These are phyloP conservation scores for Neofusicoccum ribis DNA, from an alignment of 2,329 filamentous ascomycete genomes.

Conservation along the genomic window DNA sequence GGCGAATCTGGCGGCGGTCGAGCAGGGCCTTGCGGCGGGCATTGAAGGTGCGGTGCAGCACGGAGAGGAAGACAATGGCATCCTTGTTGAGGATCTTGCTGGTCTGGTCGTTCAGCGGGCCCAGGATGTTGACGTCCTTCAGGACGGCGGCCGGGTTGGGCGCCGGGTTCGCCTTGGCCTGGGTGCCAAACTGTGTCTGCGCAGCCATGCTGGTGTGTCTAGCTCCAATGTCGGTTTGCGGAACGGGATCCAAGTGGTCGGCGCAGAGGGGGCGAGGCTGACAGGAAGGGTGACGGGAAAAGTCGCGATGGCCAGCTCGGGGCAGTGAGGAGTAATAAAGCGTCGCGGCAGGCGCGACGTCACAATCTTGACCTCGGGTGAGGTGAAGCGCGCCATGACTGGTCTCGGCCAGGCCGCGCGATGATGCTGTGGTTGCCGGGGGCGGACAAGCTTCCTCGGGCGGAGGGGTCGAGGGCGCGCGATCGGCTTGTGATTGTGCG, in stretches of 20 bases:
- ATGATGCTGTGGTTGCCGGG: conserved; percentile 11
- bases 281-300: neutral
- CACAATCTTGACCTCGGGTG: conserved; percentile 19
- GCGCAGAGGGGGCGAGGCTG: neutral
- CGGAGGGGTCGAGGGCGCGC: conserved; percentile 14
- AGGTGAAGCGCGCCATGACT: conserved; percentile 3
- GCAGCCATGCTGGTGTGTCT: conserved; percentile 15
- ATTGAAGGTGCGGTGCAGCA: conserved; percentile 95
- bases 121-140: conserved; percentile 84
- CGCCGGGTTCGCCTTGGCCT: conserved; percentile 54
- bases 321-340: conserved; percentile 14
- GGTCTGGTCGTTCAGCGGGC: conserved; percentile 72
- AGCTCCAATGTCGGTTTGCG: neutral
- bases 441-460: conserved; percentile 18
- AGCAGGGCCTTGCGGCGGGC: conserved; percentile 82
- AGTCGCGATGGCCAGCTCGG: conserved; percentile 2
- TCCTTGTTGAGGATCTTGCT: conserved; percentile 90
- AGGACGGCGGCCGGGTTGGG: conserved; percentile 71
- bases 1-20: conserved; percentile 80
- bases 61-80: conserved; percentile 86
- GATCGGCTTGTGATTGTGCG: conserved; percentile 20
- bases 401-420: conserved; percentile 2
- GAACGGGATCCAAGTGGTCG: neutral
- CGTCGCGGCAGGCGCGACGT: neutral
- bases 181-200: conserved; percentile 18